Base-by-base conservation (phyloP, 192 early-diverging fungal genomes). In the Pecoramyces ruminantium region DNA sequence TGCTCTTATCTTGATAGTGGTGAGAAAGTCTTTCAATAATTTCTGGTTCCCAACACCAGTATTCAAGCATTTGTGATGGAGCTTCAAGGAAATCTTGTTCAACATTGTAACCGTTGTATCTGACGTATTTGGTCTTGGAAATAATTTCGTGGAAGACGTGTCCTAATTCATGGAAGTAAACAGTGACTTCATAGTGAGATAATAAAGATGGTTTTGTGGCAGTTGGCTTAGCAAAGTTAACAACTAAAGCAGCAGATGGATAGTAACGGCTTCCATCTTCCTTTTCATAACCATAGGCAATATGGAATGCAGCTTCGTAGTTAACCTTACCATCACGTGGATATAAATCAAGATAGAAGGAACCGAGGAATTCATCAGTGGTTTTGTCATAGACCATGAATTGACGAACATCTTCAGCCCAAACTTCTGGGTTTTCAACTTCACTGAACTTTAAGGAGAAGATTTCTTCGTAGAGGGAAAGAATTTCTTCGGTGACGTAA, bases 51-150 rank as follows among this genome's bases (percentile, higher is more conserved):
- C 85, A 86, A 78, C 85, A 86, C 86, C 86, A 86, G 86, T 94
- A 95, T 85, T 95, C 95, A 29, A 95, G 88, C 95, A 96, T 94
- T 89, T 95, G 93, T 34, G 91, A 92, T 17, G 95, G 95, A 28
- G 92, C 93, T 87, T 96, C 95, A n/a, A n/a, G n/a, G n/a, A n/a
- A n/a, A n/a, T n/a, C n/a, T n/a, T n/a, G n/a, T n/a, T n/a, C n/a
- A n/a, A 92, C 87, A 51, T 85, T 86, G 28, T 93, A 93, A 77
- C 93, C 94, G 42, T 94, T 92, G 83, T 94, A 93, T 0, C 91
- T 85, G 2, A 88, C 88, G 79, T 87, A 93, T 85, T 90, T 93
- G n/a, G 94, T 94, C 58, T 88, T 83, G 38, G 92, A 92, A 86
- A 92, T 93, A 29, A 95, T 78, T 28, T n/a, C n/a, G n/a, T n/a